These are phyloP conservation scores for Leccinum griseonigrum DNA, from an alignment of 1,284 basidiomycete genomes.

Conservation along the genomic window DNA sequence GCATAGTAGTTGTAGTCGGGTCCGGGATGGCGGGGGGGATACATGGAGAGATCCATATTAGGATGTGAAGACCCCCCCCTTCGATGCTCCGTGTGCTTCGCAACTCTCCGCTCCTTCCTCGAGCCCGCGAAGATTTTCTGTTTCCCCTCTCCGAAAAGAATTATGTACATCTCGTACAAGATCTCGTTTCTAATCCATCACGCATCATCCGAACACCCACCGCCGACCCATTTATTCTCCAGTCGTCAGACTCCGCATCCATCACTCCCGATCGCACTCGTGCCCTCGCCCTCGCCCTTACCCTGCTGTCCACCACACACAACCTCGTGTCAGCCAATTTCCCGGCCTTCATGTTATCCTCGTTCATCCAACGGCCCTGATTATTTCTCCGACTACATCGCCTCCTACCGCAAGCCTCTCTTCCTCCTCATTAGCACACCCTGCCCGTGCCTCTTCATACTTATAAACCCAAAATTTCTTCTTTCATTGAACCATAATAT, in stretches of 20 bases:
- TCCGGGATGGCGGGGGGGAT: conserved; percentile 5
- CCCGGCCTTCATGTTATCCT: conserved; percentile 46
- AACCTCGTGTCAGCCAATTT: conserved; percentile 40
- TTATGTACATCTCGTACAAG: conserved; percentile 9
- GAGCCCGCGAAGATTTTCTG: conserved; percentile 31
- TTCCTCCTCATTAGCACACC: conserved; percentile 32
- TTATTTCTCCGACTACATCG: conserved; percentile 40
- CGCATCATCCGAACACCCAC: conserved; percentile 28
- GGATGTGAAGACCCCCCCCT: neutral
- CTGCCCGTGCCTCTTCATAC: conserved; percentile 43
- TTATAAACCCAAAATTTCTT: conserved; percentile 45
- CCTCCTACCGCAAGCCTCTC: conserved; percentile 37
- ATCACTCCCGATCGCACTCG: conserved; percentile 34
- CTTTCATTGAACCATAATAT: conserved; percentile 53
- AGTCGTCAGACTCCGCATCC: conserved; percentile 21
- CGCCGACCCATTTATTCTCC: conserved; percentile 33
- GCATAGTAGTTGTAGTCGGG: conserved; percentile 36
- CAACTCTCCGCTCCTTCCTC: conserved; percentile 18
- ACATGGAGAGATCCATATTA: conserved; percentile 2
- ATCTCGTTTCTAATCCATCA: conserved; percentile 28
- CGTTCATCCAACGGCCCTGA: conserved; percentile 43
- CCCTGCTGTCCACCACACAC: conserved; percentile 39
- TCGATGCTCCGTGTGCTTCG: conserved; percentile 11
- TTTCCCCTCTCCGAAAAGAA: conserved; percentile 13
- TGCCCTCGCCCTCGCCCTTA: conserved; percentile 35